phyloP scores from a whole-genome alignment of 805 yeast genomes.

The Lachancea lanzarotensis region DNA sequence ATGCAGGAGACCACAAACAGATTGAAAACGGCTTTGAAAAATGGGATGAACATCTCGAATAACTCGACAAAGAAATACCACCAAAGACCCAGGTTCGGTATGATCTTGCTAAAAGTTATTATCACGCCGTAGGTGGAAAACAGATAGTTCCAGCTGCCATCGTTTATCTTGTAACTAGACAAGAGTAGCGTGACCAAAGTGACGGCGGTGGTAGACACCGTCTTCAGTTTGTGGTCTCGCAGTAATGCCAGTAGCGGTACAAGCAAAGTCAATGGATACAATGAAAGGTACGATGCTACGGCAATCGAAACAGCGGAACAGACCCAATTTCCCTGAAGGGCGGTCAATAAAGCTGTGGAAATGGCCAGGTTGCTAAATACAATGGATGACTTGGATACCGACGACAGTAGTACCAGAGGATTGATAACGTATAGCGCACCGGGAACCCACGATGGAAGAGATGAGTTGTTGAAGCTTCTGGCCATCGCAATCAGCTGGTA shows the following conservation, averaged over 20 bases:
- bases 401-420: slow-evolving; percentile 68
- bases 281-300: slow-evolving; percentile 55
- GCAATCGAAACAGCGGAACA: slow-evolving; percentile 50
- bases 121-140: slow-evolving; percentile 50
- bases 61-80: slow-evolving; percentile 97
- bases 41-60: slow-evolving; percentile 81
- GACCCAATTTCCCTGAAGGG: slow-evolving; percentile 36
- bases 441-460: slow-evolving; percentile 37
- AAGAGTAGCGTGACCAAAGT: slow-evolving; percentile 29
- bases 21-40: slow-evolving; percentile 80
- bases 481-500: slow-evolving; percentile 46
- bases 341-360: slow-evolving; percentile 40
- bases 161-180: slow-evolving; percentile 37
- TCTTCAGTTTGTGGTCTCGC: background rate
- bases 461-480: slow-evolving; percentile 13
- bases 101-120: slow-evolving; percentile 57
- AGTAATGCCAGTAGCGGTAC: slow-evolving; percentile 43
- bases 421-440: slow-evolving; percentile 68
- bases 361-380: slow-evolving; percentile 55
- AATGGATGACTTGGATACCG: slow-evolving; percentile 61
- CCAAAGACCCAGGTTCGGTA: slow-evolving; percentile 94
- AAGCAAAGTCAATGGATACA: slow-evolving; percentile 53
- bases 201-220: slow-evolving; percentile 6
- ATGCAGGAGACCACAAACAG: slow-evolving; percentile 60
- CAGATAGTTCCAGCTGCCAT: slow-evolving; percentile 41